Base-by-base conservation (phyloP, 345 rosid species). In the Anacardium occidentale region DNA sequence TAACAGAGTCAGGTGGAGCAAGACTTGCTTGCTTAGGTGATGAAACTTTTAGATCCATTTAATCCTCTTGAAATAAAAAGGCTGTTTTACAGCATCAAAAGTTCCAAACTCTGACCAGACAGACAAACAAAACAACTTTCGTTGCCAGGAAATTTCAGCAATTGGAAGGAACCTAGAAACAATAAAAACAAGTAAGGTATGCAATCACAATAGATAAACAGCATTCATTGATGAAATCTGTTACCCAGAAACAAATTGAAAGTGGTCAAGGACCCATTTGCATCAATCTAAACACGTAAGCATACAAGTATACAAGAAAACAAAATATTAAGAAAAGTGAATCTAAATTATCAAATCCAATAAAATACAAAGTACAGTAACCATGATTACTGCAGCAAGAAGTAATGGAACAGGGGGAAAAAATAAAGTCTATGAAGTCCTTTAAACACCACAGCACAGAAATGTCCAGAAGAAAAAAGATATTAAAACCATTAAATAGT, bases 21-120 rank as follows among this genome's bases (percentile, higher is more conserved):
- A 83, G 83, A 71, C 80, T 87, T 59, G 79, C 78, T 20, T 83
- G 80, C 82, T 85, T 91, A 51, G 86, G 79, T 42, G 98, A 84
- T 59, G 93, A 77, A 83, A 84, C 91, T 83, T 88, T 88, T 82
- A 87, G 81, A 83, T 89, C 90, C 98, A 90, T 94, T 40, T 58
- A 78, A 48, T 66, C 69, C 76, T 83, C 66, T 74, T 10, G 21
- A 60, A 55, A 69, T 25, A 62, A 70, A 74, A 54, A 56, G 53
- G 63, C 71, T n/a, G 13, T 26, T 55, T 61, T 67, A 74, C 60
- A 32, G 71, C 69, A 66, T 72, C 22, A 63, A 76, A 74, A 68
- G 66, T 44, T 69, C 50, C 72, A 79, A 62, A 60, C 54, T 69
- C 71, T 29, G 64, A 56, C 74, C 20, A 77, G 71, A 62, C 45